Evolutionary conservation across 352 stramenopile genomes (phyloP).

Genomic region (Pythium coloratum): DNA sequence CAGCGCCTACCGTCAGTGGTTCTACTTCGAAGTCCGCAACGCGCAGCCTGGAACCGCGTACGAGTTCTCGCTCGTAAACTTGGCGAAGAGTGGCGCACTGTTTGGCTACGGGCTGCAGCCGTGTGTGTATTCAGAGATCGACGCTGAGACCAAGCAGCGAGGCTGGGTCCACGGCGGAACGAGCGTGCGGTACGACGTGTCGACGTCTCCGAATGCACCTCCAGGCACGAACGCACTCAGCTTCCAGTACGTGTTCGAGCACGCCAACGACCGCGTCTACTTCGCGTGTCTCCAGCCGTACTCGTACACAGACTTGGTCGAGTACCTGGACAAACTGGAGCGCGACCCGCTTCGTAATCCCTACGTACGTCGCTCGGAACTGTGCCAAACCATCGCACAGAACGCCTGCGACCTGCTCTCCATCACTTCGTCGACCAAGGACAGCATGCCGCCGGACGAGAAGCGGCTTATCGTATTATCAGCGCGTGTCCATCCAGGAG

Average conservation of each 20-base stretch:
- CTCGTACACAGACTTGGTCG: conserved; percentile 85
- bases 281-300: conserved; percentile 88
- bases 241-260: conserved; percentile 74
- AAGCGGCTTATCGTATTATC: conserved; percentile 81
- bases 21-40: conserved; percentile 88
- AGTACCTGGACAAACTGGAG: conserved; percentile 69
- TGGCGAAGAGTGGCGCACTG: conserved; percentile 80
- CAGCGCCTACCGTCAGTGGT: conserved; percentile 87
- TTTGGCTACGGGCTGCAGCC: conserved; percentile 83
- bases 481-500: conserved; percentile 86
- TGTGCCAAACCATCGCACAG: conserved; percentile 85
- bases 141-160: conserved; percentile 37
- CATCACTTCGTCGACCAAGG: conserved; percentile 67
- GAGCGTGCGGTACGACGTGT: conserved; percentile 63
- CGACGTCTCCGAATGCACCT: conserved; percentile 33
- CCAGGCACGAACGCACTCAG: conserved; percentile 52
- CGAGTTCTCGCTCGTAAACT: conserved; percentile 76
- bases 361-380: conserved; percentile 57
- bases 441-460: conserved; percentile 46
- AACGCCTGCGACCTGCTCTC: conserved; percentile 89
- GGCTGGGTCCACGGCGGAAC: conserved; percentile 68
- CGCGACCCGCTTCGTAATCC: conserved; percentile 40
- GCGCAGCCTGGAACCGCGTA: conserved; percentile 45
- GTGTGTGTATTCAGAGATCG: conserved; percentile 70
- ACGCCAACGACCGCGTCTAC: conserved; percentile 71